phyloP scores from a whole-genome alignment of 75 land plant genomes.

The Larix kaempferi region DNA sequence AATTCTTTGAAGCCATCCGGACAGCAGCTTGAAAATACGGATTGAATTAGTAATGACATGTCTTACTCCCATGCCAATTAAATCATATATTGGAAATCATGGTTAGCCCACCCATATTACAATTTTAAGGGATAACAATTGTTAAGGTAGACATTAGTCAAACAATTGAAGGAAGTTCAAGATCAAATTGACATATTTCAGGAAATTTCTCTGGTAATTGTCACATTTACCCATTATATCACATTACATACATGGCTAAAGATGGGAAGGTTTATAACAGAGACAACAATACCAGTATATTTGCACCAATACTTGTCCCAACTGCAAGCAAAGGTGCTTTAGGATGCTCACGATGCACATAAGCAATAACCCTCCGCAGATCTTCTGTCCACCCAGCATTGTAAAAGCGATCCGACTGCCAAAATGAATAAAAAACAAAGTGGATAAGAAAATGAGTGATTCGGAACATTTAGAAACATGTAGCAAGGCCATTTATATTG shows the following conservation, averaged over 20 bases:
- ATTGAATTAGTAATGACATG: not conserved
- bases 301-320: constrained; percentile 98
- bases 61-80: not conserved
- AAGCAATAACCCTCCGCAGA: constrained; percentile 52
- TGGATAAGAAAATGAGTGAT: too few species aligned
- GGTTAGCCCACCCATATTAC: not conserved
- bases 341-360: constrained; percentile 75
- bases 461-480: too few species aligned
- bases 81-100: not conserved
- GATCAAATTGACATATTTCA: not conserved
- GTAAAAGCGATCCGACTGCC: constrained; percentile 92
- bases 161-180: not conserved
- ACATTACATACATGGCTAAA: not conserved
- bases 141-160: not conserved
- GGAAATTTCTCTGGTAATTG: not conserved
- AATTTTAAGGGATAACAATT: not conserved
- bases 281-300: constrained; percentile 67
- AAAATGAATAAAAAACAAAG: not conserved
- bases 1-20: not conserved
- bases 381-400: constrained; percentile 99
- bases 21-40: not conserved
- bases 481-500: too few species aligned
- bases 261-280: not conserved
- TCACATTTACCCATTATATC: not conserved
- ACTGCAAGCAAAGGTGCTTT: constrained; percentile 68